phyloP scores from a whole-genome alignment of 495 filamentous ascomycete genomes.

The Penicillium odoratum region DNA sequence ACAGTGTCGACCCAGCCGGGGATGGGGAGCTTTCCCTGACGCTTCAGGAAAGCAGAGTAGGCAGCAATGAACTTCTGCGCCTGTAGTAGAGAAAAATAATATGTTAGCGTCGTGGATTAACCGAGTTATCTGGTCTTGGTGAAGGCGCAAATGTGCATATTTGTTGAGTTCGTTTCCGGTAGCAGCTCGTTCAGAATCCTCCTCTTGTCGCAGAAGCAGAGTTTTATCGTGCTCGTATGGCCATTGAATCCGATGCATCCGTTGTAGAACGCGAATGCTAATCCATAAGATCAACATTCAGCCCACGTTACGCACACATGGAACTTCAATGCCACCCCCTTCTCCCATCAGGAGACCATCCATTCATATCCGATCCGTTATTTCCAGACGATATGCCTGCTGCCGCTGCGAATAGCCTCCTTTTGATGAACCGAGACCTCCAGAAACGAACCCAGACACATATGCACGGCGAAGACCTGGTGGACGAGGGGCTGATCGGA shows the following conservation, averaged over 20 bases:
- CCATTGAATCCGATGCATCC: background rate
- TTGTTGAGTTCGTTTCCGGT: constrained; percentile 20
- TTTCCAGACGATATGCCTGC: constrained; percentile 3
- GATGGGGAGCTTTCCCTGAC: constrained; percentile 97
- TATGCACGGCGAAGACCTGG: constrained; percentile 26
- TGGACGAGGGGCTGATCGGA: constrained; percentile 8
- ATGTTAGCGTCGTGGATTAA: constrained; percentile 28
- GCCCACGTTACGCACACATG: background rate
- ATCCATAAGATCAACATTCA: background rate
- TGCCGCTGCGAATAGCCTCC: constrained; percentile 5
- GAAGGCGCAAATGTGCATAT: constrained; percentile 15
- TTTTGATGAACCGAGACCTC: constrained; percentile 7
- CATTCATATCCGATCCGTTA: background rate
- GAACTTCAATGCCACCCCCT: constrained; percentile 1
- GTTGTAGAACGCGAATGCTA: background rate
- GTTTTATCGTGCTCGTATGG: background rate
- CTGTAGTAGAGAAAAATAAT: constrained; percentile 40
- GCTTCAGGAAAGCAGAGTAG: constrained; percentile 97
- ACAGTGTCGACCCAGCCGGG: constrained; percentile 99
- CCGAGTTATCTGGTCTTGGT: constrained; percentile 1
- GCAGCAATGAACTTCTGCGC: constrained; percentile 93
- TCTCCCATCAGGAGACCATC: background rate
- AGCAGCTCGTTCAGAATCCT: constrained; percentile 13
- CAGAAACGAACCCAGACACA: constrained; percentile 27
- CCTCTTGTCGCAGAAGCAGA: constrained; percentile 14